Base-by-base conservation (phyloP, 371 early-diverging fungal species). In the Rhizopus stolonifer region DNA sequence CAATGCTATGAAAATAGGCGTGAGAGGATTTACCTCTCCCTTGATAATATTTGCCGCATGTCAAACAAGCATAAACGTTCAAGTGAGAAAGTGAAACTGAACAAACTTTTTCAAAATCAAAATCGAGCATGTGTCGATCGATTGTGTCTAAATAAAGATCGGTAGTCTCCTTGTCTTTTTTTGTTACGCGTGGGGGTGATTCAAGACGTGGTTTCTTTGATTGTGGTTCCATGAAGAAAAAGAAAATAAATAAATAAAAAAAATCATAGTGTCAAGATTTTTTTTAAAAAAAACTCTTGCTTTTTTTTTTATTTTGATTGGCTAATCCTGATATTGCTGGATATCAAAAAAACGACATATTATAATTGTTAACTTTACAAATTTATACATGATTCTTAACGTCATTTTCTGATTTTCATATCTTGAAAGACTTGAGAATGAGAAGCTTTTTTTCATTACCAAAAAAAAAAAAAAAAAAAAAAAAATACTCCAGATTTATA, bases 71-170 rank as follows among this genome's bases (percentile, higher is more conserved):
- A 64, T 99, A 99, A 1, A 98, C 93, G 59, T 99, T 99, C 58
- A 88, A 64, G 60, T 93, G 91, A 23, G 93, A 89, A 34, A 98
- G 80, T 1, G 95, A 92, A 0, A 98, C 94, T 0, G 92, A 92
- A 71, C 99, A 98, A 14, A 96, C 85, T 60, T 96, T 94, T 64
- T 97, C 98, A 67, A 97, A 96, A 67, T 99, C 99, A 80, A 98
- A 99, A 77, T 99, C 98, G 23, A 99, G 80, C 78, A 84, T 81
- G 59, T 85, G 77, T n/a, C 98, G 84, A 67, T 93, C 83, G 58
- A 96, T 85, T 0, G 83, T 83, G 34, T 83, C 83, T 21, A 83
- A 49, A 47, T 83, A 83, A 32, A 83, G 69, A 69, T 80, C 81
- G 5, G 70, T 70, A 1, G 77, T 57, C 2, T 49, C 60, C 29